Conservation (phyloP, 768 basidiomycete genomes). For the Russula olivacea region DNA sequence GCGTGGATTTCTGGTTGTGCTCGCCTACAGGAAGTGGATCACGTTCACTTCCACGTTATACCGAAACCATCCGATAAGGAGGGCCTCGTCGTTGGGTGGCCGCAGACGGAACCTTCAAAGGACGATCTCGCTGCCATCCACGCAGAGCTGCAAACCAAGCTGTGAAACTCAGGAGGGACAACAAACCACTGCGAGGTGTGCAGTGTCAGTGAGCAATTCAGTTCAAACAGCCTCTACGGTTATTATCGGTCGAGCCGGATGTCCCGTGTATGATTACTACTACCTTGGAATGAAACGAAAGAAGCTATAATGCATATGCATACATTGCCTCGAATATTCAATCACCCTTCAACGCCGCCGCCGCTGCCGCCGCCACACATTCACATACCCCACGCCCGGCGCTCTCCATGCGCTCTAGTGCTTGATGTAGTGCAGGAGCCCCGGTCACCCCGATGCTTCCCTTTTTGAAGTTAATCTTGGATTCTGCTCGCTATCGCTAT, state of each 20-base stretch:
- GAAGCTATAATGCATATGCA: background rate
- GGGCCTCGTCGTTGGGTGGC: conserved; percentile 84
- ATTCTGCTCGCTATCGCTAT: background rate
- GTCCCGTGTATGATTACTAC: background rate
- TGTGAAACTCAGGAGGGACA: conserved; percentile 31
- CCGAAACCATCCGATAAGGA: conserved; percentile 73
- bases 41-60: conserved; percentile 93
- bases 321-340: background rate
- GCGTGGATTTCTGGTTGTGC: background rate
- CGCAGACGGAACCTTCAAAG: conserved; percentile 49
- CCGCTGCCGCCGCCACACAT: background rate
- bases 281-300: background rate
- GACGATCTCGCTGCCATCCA: conserved; percentile 56
- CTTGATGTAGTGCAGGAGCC: background rate
- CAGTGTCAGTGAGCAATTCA: no score
- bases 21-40: conserved; percentile 55
- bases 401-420: background rate
- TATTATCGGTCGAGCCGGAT: background rate
- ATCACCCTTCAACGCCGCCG: background rate
- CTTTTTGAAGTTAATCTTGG: background rate
- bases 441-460: background rate
- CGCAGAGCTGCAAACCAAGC: conserved; percentile 54
- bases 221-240: no score
- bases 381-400: background rate
- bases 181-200: background rate